Base-by-base conservation (phyloP, 225 moss, liverwort and hornwort species). In the Physcomitrium patens region DNA sequence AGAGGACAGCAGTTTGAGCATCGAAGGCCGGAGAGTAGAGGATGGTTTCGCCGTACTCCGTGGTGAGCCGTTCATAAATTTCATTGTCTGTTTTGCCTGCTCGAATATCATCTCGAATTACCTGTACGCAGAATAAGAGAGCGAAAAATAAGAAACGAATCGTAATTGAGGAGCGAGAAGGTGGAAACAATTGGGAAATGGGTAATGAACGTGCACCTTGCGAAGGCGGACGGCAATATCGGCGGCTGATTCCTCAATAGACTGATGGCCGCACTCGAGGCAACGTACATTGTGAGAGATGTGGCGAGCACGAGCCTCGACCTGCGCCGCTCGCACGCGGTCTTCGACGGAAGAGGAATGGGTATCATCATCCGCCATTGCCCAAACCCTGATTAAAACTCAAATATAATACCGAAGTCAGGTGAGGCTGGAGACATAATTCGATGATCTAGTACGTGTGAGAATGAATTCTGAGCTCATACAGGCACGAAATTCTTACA, bases 201-300 rank as follows among this genome's bases (percentile, higher is more conserved):
- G 15, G 48, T 3, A 49, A 49, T 11, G 12, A 49, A 11, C 13
- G 3, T 1, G 46, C 20, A 96, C 96, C 96, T 93, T 88, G 62
- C 93, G 96, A 46, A 93, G 87, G 59, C 60, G 87, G 19, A 96
- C 80, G 42, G 96, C 96, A 48, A 96, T 93, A 7, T 96, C 93
- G 14, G 96, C 96, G n/a, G 91, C 90, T 7, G 96, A 96, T 63
- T 96, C 96, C 83, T 96, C 93, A 44, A 96, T 96, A 22, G 96
- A 86, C 63, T 96, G 96, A 59, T 96, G 96, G 28, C 96, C 96
- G 45, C 96, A 96, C 69, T 91, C 93, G 47, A 92, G 80, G 74
- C 93, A 96, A 27, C 96, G 93, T 44, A 96, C 93, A 53, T 96
- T 96, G 77, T 93, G 96, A 19, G 91, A 91, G 28, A 96, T 93